phyloP scores from a whole-genome alignment of 1,139 yeast genomes.

The Geotrichum cucujoidarum region DNA sequence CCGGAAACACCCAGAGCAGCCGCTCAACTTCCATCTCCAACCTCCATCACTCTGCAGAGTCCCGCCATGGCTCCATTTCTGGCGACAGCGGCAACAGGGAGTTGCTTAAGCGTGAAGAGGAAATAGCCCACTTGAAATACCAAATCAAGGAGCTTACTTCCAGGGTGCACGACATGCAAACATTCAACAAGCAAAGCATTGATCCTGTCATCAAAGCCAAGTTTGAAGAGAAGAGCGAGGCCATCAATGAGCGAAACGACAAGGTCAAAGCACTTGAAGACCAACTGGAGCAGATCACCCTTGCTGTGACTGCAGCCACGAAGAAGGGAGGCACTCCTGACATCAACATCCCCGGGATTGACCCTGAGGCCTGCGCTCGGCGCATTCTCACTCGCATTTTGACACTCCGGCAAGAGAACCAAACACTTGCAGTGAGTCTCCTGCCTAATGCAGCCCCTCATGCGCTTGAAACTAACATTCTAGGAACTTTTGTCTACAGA shows the following conservation, averaged over 20 bases:
- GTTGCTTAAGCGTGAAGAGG: conserved; percentile 21
- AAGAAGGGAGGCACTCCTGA: not conserved
- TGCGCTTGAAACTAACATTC: conserved; percentile 8
- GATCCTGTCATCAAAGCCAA: conserved; percentile 28
- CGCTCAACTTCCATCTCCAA: not conserved
- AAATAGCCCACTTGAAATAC: conserved; percentile 7
- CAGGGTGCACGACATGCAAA: not conserved
- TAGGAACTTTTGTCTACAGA: conserved; percentile 64
- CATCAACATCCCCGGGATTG: conserved; percentile 33
- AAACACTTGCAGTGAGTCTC: conserved; percentile 46
- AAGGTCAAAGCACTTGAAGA: conserved; percentile 58
- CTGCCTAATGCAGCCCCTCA: not conserved
- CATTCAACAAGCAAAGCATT: conserved; percentile 8
- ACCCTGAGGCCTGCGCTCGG: conserved; percentile 73
- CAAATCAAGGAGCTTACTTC: conserved; percentile 9
- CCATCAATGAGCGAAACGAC: conserved; percentile 48
- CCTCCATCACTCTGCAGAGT: not conserved
- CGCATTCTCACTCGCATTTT: conserved; percentile 62
- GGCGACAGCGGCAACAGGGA: not conserved
- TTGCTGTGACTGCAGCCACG: not conserved
- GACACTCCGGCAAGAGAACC: conserved; percentile 64
- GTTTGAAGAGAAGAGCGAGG: conserved; percentile 47
- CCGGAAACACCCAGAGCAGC: not conserved
- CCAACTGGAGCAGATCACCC: conserved; percentile 37
- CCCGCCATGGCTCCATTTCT: not conserved